These are phyloP conservation scores for Vigna unguiculata DNA, from an alignment of 306 rosid species.

Conservation along the genomic window DNA sequence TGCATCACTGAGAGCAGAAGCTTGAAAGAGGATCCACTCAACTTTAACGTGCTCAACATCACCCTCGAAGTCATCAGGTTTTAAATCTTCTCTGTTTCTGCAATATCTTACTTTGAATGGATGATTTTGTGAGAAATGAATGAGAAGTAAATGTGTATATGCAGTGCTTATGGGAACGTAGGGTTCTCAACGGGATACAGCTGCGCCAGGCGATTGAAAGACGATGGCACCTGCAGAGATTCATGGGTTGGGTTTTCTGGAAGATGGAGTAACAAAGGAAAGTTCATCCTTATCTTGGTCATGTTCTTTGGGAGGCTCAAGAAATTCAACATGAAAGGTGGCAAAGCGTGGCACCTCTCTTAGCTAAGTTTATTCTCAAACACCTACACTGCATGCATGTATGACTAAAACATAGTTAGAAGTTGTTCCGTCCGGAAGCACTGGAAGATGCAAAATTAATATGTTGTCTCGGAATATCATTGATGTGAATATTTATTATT, in stretches of 20 bases:
- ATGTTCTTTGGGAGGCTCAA: slow-evolving; percentile 84
- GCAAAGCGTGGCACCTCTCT: slow-evolving; percentile 60
- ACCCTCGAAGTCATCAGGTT: slow-evolving; percentile 59
- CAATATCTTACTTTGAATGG: no score
- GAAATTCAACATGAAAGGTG: slow-evolving; percentile 58
- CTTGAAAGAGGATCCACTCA: slow-evolving; percentile 75
- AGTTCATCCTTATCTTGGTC: slow-evolving; percentile 58
- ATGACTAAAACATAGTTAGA: no score
- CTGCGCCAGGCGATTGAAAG: slow-evolving; percentile 56
- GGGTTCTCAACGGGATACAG: slow-evolving; percentile 76
- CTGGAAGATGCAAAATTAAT: no score
- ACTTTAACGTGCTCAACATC: slow-evolving; percentile 67
- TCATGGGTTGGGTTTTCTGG: slow-evolving; percentile 64
- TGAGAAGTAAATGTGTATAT: neutral
- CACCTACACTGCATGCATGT: no score
- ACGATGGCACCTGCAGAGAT: slow-evolving; percentile 46
- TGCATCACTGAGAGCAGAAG: slow-evolving; percentile 70
- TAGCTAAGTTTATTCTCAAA: neutral
- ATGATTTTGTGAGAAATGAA: neutral
- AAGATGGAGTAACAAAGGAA: slow-evolving; percentile 64
- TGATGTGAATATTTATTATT: no score
- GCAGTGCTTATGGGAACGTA: slow-evolving; percentile 87
- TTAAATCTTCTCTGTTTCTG: neutral
- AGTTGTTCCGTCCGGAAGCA: no score
- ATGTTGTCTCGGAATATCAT: no score